Conservation (phyloP, 179 eudicot species). For the Silene noctiflora region DNA sequence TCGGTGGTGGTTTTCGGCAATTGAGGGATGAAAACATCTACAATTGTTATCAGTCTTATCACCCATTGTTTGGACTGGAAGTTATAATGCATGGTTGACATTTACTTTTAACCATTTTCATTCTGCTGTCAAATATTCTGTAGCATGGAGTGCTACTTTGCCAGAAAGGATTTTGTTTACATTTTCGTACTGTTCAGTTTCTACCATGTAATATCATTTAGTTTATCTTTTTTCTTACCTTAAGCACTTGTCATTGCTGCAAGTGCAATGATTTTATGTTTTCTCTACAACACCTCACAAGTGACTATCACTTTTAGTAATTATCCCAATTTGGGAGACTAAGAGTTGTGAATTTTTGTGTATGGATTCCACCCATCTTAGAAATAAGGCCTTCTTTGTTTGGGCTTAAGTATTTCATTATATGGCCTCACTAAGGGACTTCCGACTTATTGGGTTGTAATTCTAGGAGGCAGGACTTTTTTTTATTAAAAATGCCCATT, state of each 20-base stretch:
- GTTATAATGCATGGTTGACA: not conserved
- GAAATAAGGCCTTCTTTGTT: not conserved
- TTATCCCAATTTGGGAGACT: not conserved
- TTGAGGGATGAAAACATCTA: not conserved
- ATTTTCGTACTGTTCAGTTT: not conserved
- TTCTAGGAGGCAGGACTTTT: not conserved
- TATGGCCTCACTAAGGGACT: not conserved
- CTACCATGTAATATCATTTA: not conserved
- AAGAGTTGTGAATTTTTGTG: not conserved
- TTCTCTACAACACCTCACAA: not conserved
- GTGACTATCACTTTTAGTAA: not conserved
- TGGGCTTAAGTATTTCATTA: not conserved
- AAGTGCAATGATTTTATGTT: not conserved
- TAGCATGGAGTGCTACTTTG: not conserved
- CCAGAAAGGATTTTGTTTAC: not conserved
- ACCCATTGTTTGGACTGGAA: not conserved
- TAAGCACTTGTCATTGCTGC: not conserved
- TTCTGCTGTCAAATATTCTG: conserved; percentile 1
- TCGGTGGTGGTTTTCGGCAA: not conserved
- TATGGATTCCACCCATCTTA: not conserved
- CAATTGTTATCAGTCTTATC: not conserved
- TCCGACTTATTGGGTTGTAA: not conserved
- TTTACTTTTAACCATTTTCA: not conserved
- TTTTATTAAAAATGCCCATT: too few relatives aligned
- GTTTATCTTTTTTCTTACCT: not conserved